phyloP scores from a whole-genome alignment of 495 filamentous ascomycete genomes.

The Penicillium pancosmium region DNA sequence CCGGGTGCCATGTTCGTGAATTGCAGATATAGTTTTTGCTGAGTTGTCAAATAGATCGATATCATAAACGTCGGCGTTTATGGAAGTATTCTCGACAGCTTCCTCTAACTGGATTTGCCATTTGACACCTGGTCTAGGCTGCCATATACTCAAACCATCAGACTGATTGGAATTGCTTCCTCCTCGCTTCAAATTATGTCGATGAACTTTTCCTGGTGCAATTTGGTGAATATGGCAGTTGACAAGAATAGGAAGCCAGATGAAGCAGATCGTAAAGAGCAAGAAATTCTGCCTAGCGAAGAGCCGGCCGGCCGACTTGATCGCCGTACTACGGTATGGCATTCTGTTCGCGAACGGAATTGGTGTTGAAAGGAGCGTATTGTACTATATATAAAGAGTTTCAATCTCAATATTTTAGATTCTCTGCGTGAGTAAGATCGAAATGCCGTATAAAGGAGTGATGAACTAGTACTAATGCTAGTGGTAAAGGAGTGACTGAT shows the following conservation, averaged over 20 bases:
- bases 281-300: not conserved
- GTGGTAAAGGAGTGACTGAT: not conserved
- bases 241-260: not conserved
- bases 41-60: conserved; percentile 20
- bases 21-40: conserved; percentile 10
- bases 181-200: not conserved
- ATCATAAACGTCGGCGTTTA: conserved; percentile 15
- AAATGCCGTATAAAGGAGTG: too few species aligned
- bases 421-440: too few species aligned
- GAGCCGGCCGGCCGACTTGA: not conserved
- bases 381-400: too few species aligned
- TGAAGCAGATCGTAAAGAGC: not conserved
- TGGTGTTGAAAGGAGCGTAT: too few species aligned
- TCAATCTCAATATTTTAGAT: too few species aligned
- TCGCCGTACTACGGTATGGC: too few species aligned
- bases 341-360: too few species aligned
- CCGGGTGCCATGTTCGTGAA: conserved; percentile 12
- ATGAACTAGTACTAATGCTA: too few species aligned
- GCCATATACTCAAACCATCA: conserved; percentile 8
- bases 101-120: conserved; percentile 18
- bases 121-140: conserved; percentile 15
- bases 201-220: too few species aligned
- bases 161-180: not conserved
- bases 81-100: conserved; percentile 11
- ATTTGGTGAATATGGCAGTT: too few species aligned